These are phyloP conservation scores for Penicillium sp. DNA, from an alignment of 2,329 filamentous ascomycete species.

Conservation along the genomic window DNA sequence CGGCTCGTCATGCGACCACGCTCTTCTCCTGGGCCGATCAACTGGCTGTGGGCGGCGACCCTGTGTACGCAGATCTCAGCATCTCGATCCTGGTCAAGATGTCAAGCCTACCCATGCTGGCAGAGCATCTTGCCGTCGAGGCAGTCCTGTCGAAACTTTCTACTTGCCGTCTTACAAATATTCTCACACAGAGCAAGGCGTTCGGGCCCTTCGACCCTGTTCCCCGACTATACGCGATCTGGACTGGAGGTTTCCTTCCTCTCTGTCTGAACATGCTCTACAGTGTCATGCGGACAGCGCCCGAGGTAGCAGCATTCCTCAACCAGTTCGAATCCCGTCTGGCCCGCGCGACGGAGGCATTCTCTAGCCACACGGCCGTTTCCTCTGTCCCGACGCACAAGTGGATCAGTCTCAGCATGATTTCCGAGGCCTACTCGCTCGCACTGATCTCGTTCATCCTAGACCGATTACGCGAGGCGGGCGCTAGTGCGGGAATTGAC, in stretches of 20 bases:
- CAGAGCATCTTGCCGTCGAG: constrained; percentile 86
- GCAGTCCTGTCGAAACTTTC: constrained; percentile 77
- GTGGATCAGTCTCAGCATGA: constrained; percentile 69
- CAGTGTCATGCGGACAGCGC: constrained; percentile 74
- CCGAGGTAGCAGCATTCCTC: constrained; percentile 81
- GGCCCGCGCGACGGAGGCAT: constrained; percentile 65
- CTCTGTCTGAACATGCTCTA: constrained; percentile 84
- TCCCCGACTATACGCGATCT: constrained; percentile 79
- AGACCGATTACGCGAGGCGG: constrained; percentile 61
- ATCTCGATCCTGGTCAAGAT: constrained; percentile 85
- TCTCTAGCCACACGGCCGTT: constrained; percentile 57
- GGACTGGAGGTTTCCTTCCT: constrained; percentile 83
- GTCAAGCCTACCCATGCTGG: constrained; percentile 74
- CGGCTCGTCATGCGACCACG: constrained; percentile 76
- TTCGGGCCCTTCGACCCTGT: constrained; percentile 78
- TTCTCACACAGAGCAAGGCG: constrained; percentile 66
- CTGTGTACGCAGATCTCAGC: constrained; percentile 89
- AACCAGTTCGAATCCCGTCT: constrained; percentile 86
- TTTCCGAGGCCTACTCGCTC: constrained; percentile 75
- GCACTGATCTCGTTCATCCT: constrained; percentile 74
- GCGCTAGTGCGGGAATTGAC: constrained; percentile 60
- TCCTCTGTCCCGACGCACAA: constrained; percentile 49
- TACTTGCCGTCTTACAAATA: constrained; percentile 73
- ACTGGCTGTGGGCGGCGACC: constrained; percentile 73
- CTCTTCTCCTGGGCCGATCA: constrained; percentile 93